Base-by-base conservation (phyloP, 148 eudicot genomes). In the Pharnaceum exiguum region DNA sequence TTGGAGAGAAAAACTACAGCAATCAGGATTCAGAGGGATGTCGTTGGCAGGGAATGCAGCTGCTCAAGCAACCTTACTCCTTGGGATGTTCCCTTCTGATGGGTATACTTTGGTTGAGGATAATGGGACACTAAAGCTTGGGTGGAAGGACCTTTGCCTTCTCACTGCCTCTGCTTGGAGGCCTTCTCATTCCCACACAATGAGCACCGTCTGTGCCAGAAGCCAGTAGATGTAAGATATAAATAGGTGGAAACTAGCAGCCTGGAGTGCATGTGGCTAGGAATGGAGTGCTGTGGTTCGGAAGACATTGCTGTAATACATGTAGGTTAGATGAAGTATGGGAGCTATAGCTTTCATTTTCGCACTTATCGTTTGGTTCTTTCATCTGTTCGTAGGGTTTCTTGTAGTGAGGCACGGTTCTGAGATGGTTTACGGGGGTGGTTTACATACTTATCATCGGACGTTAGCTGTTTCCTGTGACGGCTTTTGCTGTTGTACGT, bases 111-210 rank as follows among this genome's bases (percentile, higher is more conserved):
- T 93, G 50, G 81, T 93, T 1, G 99, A 93, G 74, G 99, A 93
- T 51, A 85, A 82, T 18, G 99, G 99, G 4, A 72, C 87, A 2
- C 91, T 93, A 35, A 93, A 88, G 77, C 89, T 93, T 13, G 99
- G 99, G 12, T 93, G 99, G 99, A 93, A 83, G 67, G 99, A 93
- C 49, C 84, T 93, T 19, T 93, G 91, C 67, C 63, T 93, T 54
- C 95, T 93, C 5, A 93, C 95, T 29, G 99, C 99, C 5, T 88
- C 99, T 5, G 99, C 99, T 2, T 93, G 99, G 99, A 78, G 77
- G 48, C 99, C 96, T 6, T 68, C 77, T 7, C 57, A 63, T 63
- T 64, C 65, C 7, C 74, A 70, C 27, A 63, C 65, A 0, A 62
- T 69, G 73, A 69, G 68, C 62, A 69, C 73, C 0, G 63, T 70